Base-by-base conservation (phyloP, 1,139 yeast genomes). In the Sugiyamaella grinbergsii region DNA sequence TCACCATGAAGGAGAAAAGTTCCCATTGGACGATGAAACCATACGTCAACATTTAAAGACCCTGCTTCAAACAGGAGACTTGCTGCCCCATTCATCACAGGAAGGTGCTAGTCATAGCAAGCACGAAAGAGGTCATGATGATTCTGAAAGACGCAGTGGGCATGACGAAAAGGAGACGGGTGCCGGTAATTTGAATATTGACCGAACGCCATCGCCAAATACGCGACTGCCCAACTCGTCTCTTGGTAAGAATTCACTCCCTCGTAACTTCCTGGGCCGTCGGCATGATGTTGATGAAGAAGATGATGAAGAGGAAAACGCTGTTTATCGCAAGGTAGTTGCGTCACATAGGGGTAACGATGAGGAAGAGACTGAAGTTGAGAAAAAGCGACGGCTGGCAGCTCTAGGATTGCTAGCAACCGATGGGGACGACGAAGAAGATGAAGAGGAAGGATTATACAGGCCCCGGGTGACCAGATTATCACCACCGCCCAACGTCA, bases 341-440 rank as follows among this genome's bases (percentile, higher is more conserved):
- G 39, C 42, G 15, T 23, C 56, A 6, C 49, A 56, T 11, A 56
- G 55, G 13, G 56, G 50, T 7, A 66, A 58, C 4, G 65, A 60
- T 3, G 65, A 57, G 1, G 69, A 61, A 5, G 66, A 62, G 44
- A 65, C 64, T 2, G 68, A 59, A 16, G 81, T 83, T 22, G 97
- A 90, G 65, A 79, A 81, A 56, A 76, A 75, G 42, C 79, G 96
- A 63, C 79, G 97, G 58, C 70, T 88, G 56, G 91, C 93, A 2
- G 96, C 96, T 1, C 75, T 90, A 57, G 95, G 95, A 7, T 70
- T 77, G 24, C 71, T 83, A 50, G 69, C 77, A 47, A 75, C 71
- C 45, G 77, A 52, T 1, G 58, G 48, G 11, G 63, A 57, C 16
- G 62, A 61, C 4, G 62, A 62, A 10, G 62, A 57, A 8, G 58